Evolutionary conservation across 1,284 basidiomycete genomes (phyloP).

Genomic region (Moesziomyces antarcticus): DNA sequence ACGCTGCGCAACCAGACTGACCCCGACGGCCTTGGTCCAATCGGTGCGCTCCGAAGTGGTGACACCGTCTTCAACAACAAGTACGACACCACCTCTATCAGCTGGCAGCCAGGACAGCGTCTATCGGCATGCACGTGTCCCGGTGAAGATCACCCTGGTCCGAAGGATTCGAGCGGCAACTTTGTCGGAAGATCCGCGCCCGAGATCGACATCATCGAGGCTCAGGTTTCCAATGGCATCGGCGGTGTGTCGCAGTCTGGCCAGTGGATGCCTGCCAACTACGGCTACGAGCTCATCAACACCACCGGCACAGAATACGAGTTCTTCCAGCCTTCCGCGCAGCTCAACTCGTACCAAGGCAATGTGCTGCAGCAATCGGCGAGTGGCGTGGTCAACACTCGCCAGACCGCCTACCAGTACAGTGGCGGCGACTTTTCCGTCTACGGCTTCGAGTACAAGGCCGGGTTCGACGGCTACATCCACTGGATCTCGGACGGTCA

Average conservation of each 20-base stretch:
- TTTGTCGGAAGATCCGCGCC: conserved; percentile 77
- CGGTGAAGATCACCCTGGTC: conserved; percentile 84
- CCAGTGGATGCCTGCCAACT: conserved; percentile 78
- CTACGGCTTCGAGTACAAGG: conserved; percentile 69
- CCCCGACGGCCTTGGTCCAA: conserved; percentile 32
- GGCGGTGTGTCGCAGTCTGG: conserved; percentile 80
- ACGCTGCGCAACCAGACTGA: conserved; percentile 60
- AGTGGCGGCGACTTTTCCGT: conserved; percentile 51
- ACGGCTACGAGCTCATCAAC: conserved; percentile 60
- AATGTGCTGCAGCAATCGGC: conserved; percentile 64
- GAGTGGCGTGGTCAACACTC: conserved; percentile 52
- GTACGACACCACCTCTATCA: conserved; percentile 49
- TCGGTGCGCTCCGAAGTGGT: conserved; percentile 79
- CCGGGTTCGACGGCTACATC: conserved; percentile 75
- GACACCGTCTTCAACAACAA: conserved; percentile 74
- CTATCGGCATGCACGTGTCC: conserved; percentile 77
- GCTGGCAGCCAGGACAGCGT: conserved; percentile 81
- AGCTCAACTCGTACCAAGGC: conserved; percentile 59
- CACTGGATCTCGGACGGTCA: conserved; percentile 70
- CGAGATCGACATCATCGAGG: conserved; percentile 78
- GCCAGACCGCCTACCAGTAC: conserved; percentile 56
- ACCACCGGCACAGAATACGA: conserved; percentile 56
- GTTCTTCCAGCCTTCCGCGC: conserved; percentile 41
- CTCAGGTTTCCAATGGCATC: conserved; percentile 68
- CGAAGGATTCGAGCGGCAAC: conserved; percentile 75